Evolutionary conservation across 2,329 filamentous ascomycete genomes (phyloP).

Genomic region (Scedosporium aurantiacum): DNA sequence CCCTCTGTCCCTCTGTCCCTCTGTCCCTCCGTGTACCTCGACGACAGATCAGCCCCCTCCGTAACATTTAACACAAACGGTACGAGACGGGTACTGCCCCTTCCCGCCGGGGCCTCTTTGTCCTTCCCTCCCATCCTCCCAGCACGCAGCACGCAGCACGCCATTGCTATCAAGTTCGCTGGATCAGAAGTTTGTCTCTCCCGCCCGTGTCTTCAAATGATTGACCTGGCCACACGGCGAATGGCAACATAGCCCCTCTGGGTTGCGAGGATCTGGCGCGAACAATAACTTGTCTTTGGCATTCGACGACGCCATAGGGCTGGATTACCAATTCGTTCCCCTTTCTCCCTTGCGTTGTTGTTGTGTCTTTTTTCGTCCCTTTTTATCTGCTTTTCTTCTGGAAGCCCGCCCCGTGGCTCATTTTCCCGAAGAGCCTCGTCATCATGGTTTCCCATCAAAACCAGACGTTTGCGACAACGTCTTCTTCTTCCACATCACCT

Average conservation of each 20-base stretch:
- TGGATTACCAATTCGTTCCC: not conserved
- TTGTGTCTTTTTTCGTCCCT: not conserved
- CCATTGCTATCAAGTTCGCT: not conserved
- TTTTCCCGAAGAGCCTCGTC: not conserved
- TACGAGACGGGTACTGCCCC: too few relatives aligned
- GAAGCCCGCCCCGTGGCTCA: not conserved
- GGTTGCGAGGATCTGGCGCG: not conserved
- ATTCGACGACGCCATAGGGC: not conserved
- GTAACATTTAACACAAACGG: too few relatives aligned
- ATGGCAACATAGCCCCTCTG: not conserved
- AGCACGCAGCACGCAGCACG: too few relatives aligned
- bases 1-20: not conserved
- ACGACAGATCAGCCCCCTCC: too few relatives aligned
- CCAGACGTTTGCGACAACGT: not conserved
- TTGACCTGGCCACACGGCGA: not conserved
- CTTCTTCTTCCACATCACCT: not conserved
- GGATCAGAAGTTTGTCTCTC: not conserved
- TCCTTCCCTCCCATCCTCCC: not conserved
- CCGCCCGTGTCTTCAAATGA: not conserved
- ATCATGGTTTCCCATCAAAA: constrained; percentile 1
- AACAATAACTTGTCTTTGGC: not conserved
- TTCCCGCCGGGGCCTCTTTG: not conserved
- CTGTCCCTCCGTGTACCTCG: too few relatives aligned
- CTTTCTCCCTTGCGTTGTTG: not conserved
- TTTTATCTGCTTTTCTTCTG: not conserved